phyloP scores from a whole-genome alignment of 768 basidiomycete species.

The Mycena amicta region DNA sequence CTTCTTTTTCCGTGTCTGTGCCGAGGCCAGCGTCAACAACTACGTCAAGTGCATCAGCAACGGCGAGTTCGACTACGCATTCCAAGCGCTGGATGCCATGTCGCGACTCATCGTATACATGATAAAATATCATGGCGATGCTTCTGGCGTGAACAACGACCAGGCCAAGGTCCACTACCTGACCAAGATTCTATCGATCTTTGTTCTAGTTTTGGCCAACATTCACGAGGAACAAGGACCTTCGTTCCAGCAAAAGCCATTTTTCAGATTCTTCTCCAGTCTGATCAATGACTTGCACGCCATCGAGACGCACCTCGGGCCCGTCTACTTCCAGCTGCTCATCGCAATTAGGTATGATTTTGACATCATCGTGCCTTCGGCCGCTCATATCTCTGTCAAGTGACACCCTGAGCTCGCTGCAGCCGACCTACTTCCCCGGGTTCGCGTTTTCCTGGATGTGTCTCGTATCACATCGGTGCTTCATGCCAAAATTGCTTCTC shows the following conservation, averaged over 20 bases:
- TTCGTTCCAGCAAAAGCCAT: conserved; percentile 94
- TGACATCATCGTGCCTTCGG: conserved; percentile 5
- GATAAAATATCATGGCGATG: conserved; percentile 99
- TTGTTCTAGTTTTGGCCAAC: conserved; percentile 93
- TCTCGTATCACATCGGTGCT: conserved; percentile 91
- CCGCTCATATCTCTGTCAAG: conserved; percentile 42
- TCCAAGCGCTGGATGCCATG: conserved; percentile 94
- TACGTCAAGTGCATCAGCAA: conserved; percentile 77
- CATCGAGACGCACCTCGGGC: conserved; percentile 82
- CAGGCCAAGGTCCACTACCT: conserved; percentile 96
- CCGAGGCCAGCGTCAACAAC: conserved; percentile 89
- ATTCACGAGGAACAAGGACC: conserved; percentile 92
- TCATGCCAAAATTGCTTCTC: conserved; percentile 94
- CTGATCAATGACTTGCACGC: conserved; percentile 88
- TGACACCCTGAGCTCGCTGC: conserved; percentile 93
- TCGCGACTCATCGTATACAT: conserved; percentile 95
- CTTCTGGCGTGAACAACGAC: conserved; percentile 88
- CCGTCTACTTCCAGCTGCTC: conserved; percentile 88
- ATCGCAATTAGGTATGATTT: conserved; percentile 77
- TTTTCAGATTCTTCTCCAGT: conserved; percentile 98
- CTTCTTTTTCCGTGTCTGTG: conserved; percentile 97
- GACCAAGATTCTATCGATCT: conserved; percentile 96
- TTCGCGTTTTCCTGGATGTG: conserved; percentile 99
- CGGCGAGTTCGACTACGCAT: conserved; percentile 75
- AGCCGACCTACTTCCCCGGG: conserved; percentile 95